Conservation (phyloP, 164 flowering plant species). For the Platanus orientalis region DNA sequence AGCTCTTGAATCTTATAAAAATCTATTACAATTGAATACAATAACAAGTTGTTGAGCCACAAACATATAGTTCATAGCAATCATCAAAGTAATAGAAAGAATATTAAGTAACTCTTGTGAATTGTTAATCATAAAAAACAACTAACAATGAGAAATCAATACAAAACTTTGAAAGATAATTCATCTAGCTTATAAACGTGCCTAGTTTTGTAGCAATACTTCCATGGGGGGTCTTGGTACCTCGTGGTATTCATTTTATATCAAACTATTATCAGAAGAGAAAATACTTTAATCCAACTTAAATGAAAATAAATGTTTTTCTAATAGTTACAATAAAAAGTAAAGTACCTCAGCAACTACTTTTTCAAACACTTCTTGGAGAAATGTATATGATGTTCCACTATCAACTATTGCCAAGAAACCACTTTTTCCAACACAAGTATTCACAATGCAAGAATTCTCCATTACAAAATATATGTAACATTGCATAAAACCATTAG, state of each 20-base stretch:
- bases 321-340: neutral
- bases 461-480: constrained; percentile 72
- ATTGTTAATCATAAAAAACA: constrained; percentile 34
- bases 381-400: constrained; percentile 86
- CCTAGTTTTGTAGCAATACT: constrained; percentile 85
- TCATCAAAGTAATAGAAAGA: constrained; percentile 55
- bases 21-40: too few relatives aligned
- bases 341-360: constrained; percentile 61
- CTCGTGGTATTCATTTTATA: constrained; percentile 51
- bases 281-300: neutral
- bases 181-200: constrained; percentile 16
- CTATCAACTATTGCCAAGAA: constrained; percentile 72
- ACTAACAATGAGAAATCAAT: constrained; percentile 5
- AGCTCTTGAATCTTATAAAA: too few relatives aligned
- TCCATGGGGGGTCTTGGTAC: constrained; percentile 62
- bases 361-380: constrained; percentile 56
- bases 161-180: constrained; percentile 1
- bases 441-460: constrained; percentile 54
- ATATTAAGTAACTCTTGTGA: constrained; percentile 35
- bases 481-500: constrained; percentile 34
- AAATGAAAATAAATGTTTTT: neutral
- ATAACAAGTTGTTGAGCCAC: constrained; percentile 56
- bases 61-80: constrained; percentile 60
- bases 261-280: constrained; percentile 52
- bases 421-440: constrained; percentile 53